phyloP scores from a whole-genome alignment of 2,329 filamentous ascomycete genomes.

The Colletotrichum theobromicola region DNA sequence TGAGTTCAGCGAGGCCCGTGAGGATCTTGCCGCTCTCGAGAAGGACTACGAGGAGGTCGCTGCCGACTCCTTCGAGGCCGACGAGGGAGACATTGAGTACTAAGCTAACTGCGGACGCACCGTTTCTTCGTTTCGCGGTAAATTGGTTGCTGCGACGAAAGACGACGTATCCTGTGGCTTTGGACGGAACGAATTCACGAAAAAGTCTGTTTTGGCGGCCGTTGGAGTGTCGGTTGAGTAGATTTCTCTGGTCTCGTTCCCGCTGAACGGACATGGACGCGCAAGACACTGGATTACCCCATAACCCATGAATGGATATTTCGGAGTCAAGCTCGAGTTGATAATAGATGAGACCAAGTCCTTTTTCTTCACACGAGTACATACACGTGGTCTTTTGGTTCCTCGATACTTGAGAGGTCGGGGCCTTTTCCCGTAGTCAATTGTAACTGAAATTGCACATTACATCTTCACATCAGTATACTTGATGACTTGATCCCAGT shows the following conservation, averaged over 20 bases:
- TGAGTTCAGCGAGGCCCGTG: constrained; percentile 86
- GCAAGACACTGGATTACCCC: constrained; percentile 18
- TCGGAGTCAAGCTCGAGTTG: constrained; percentile 20
- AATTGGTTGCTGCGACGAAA: constrained; percentile 3
- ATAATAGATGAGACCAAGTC: constrained; percentile 23
- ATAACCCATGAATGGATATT: constrained; percentile 22
- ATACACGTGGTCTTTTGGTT: not conserved
- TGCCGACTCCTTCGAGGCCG: constrained; percentile 70
- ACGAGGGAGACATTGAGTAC: constrained; percentile 78
- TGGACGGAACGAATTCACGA: constrained; percentile 15
- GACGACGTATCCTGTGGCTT: constrained; percentile 1
- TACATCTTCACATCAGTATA: not conserved
- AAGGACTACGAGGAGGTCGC: constrained; percentile 89
- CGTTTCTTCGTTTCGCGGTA: constrained; percentile 1
- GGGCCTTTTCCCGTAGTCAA: constrained; percentile 1
- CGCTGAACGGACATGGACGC: constrained; percentile 14
- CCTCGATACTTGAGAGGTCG: not conserved
- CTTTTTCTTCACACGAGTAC: constrained; percentile 7
- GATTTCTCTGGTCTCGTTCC: constrained; percentile 20
- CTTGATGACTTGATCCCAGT: not conserved
- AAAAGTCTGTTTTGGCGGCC: constrained; percentile 19
- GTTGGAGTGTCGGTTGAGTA: constrained; percentile 20
- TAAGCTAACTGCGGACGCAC: constrained; percentile 48
- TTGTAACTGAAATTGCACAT: not conserved
- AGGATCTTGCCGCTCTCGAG: constrained; percentile 85